Base-by-base conservation (phyloP, 805 yeast genomes). In the Yarrowia yakushimensis region DNA sequence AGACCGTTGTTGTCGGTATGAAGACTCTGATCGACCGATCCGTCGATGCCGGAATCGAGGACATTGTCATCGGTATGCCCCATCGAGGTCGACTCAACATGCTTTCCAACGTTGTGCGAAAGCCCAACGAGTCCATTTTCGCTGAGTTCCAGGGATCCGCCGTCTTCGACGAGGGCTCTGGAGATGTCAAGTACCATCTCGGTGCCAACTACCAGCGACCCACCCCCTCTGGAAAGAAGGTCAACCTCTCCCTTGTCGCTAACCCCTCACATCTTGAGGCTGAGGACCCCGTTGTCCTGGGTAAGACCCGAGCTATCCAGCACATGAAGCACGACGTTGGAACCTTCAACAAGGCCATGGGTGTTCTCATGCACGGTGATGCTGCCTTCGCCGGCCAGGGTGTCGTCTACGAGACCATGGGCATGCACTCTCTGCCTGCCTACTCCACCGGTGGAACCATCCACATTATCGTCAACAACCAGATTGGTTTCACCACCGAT, bases 131-230 rank as follows among this genome's bases (percentile, higher is more conserved):
- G 80, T 91, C 97, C 57, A 94, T 94, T 73, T 93, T 94, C 77
- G 86, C 96, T 60, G 99, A 94, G 81, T 94, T 94, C 76, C 82
- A 91, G 62, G 99, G 99, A 66, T 86, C 96, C 34, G 84, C 87
- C 71, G 86, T 87, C 70, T 85, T 87, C 69, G 97, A 90, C 76
- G 97, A 92, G 78, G 98, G 98, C 69, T 90, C 97, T 30, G 99
- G 99, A 78, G 99, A 94, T 79, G 99, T 94, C 72, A 94, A 94
- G 79, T 94, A 94, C 82, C 99, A 94, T 77, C 83, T 94, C 78
- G 99, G 99, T 81, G 93, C 94, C 97, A 93, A 94, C 81, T 94
- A 92, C 81, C 90, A 87, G 75, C 88, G 99, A 81, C 99, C 99
- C 76, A 94, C 99, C 63, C 96, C 97, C 48, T 88, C 97, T 27